phyloP scores from a whole-genome alignment of 345 rosid genomes.

The Geranium brycei region DNA sequence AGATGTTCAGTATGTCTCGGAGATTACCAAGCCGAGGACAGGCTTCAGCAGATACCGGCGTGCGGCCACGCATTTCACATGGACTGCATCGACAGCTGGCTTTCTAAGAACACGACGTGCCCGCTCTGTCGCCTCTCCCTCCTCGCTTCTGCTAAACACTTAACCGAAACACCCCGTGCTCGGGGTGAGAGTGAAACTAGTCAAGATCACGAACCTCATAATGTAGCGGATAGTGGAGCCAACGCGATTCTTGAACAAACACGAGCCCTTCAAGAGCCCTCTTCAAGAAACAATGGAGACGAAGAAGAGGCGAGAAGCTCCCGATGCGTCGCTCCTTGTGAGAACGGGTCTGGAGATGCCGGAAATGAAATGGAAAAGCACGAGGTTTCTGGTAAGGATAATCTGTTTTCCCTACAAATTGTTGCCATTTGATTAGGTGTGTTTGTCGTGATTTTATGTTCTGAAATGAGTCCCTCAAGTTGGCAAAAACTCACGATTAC shows the following conservation, averaged over 20 bases:
- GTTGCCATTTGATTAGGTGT: no score
- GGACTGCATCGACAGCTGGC: conserved; percentile 93
- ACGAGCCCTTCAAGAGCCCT: not conserved
- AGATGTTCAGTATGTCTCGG: conserved; percentile 83
- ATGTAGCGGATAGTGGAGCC: not conserved
- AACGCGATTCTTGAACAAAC: not conserved
- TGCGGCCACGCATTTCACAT: conserved; percentile 84
- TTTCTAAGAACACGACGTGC: conserved; percentile 65
- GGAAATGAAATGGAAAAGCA: not conserved
- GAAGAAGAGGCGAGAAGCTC: not conserved
- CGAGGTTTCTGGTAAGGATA: not conserved
- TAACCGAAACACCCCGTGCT: conserved; percentile 11
- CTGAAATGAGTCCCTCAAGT: no score
- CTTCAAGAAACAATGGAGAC: not conserved
- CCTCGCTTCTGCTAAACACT: conserved; percentile 26
- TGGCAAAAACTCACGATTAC: no score
- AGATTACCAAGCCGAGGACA: conserved; percentile 71
- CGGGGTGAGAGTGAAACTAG: not conserved
- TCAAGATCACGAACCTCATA: not conserved
- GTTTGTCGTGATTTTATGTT: no score
- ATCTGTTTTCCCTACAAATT: not conserved
- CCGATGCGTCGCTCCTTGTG: not conserved
- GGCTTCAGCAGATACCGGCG: conserved; percentile 68
- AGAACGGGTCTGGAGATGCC: no score
- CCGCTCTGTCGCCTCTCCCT: conserved; percentile 85